Evolutionary conservation across 1,284 basidiomycete genomes (phyloP), one percentile per base, ranked within the genome.

Genomic region (Golubevia pallescens): DNA sequence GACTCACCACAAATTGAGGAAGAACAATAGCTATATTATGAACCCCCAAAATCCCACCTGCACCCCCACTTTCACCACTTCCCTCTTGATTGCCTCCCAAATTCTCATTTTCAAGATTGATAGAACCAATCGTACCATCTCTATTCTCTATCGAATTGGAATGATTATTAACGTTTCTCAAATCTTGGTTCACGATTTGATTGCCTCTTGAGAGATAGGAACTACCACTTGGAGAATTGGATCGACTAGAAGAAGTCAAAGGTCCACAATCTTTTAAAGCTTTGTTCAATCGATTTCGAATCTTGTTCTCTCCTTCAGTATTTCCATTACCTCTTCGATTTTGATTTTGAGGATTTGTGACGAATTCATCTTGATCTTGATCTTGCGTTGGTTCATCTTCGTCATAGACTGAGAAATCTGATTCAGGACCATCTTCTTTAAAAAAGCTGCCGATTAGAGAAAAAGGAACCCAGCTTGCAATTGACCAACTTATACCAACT

Each of bases 11-110:
- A 80, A 96, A 93, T 78, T 97, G 94, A 20, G 94, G 94, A 86
- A 93, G 90, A 23, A 96, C 94, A 69, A 96, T 94, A 2, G 95
- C 93, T 4, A 97, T 88, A 79, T 97, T 97, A 86, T 98, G 95
- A 54, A 98, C 95, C 2, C 95, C 95, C 57, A 97, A 89, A 57
- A 97, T 92, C 1, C 95, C 95, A n/a, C 95, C 95, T 0, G 93
- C 92, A 57, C 92, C 87, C 14, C 90, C 89, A n/a, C 13, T 10
- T 38, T 38, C 34, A 38, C 88, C 88, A 8, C 86, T 79, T 53
- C 89, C 87, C 3, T 86, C 86, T 55, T 88, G 86, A 59, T 89
- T 88, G 53, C 88, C 87, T 53, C 86, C 80, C 28, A 87, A 81
- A 56, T 80, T 78, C 10, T 85, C 79, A 55, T 75, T 74, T 69